Evolutionary conservation across 2,329 filamentous ascomycete species (phyloP).

Genomic region (Trichophyton schoenleinii): DNA sequence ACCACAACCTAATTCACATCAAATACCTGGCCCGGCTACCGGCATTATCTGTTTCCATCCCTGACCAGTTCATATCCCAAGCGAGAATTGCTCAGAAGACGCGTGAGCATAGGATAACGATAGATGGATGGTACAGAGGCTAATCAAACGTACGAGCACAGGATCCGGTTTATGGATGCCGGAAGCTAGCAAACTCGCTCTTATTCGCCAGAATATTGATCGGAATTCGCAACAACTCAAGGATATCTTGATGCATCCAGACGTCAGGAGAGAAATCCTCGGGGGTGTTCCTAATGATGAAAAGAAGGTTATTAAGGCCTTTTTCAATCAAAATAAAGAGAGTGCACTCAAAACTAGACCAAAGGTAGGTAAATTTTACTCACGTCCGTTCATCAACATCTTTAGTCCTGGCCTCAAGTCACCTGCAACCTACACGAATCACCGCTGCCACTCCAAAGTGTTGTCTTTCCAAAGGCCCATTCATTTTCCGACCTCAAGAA

Average conservation of each 20-base stretch:
- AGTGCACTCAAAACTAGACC: slow-evolving; percentile 75
- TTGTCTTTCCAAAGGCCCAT: not conserved
- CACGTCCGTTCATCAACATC: slow-evolving; percentile 1
- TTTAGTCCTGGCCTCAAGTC: not conserved
- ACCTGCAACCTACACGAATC: not conserved
- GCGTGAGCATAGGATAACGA: not conserved
- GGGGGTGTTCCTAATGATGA: slow-evolving; percentile 43
- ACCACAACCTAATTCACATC: not conserved
- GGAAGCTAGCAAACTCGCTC: slow-evolving; percentile 51
- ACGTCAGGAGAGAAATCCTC: slow-evolving; percentile 54
- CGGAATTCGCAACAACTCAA: slow-evolving; percentile 58
- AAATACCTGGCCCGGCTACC: not conserved
- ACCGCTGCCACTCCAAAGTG: not conserved
- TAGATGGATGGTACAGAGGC: not conserved
- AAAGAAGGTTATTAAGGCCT: slow-evolving; percentile 54
- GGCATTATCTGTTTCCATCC: not conserved
- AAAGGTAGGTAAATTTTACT: slow-evolving; percentile 47
- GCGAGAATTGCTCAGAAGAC: not conserved
- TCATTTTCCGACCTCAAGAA: not conserved
- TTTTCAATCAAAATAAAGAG: slow-evolving; percentile 55
- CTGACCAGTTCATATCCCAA: not conserved
- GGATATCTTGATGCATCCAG: slow-evolving; percentile 47
- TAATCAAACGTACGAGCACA: slow-evolving; percentile 17
- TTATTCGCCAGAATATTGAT: slow-evolving; percentile 64
- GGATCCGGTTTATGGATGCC: slow-evolving; percentile 74